A percentile compares a stretch with the other conserved stretches of the same genome.
Evolutionary conservation across 192 early-diverging fungal species (phyloP).

Genomic region (Coemansia brasiliensis): DNA sequence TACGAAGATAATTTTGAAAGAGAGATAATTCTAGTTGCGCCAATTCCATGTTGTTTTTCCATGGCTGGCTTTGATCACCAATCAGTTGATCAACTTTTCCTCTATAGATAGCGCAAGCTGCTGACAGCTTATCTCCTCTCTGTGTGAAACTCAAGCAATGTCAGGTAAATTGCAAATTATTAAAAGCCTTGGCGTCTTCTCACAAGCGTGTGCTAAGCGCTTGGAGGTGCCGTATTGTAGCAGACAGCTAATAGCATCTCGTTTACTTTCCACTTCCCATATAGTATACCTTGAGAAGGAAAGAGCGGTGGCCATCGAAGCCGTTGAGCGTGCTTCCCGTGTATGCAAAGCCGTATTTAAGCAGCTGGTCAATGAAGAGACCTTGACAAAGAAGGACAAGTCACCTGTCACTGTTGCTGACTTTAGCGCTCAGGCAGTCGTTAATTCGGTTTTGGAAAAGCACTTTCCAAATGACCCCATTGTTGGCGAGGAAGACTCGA

Average conservation of each 20-base stretch:
- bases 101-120: too few relatives aligned
- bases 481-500: conserved; percentile 94
- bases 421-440: conserved; percentile 92
- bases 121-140: too few relatives aligned
- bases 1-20: conserved; percentile 21
- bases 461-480: conserved; percentile 87
- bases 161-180: conserved; percentile 7
- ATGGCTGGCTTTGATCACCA: background rate
- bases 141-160: background rate
- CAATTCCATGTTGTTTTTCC: too few relatives aligned
- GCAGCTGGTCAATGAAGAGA: conserved; percentile 73
- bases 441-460: conserved; percentile 76
- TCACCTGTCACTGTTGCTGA: conserved; percentile 99
- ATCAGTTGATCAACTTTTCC: background rate
- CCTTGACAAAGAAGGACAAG: conserved; percentile 90
- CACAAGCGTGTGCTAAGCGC: too few relatives aligned
- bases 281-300: conserved; percentile 62
- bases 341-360: conserved; percentile 89
- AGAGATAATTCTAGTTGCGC: background rate
- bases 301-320: conserved; percentile 81
- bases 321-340: conserved; percentile 83
- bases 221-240: background rate
- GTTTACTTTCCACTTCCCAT: conserved; percentile 14
- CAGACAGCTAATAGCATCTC: background rate
- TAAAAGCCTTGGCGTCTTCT: too few relatives aligned